Evolutionary conservation across 2,329 filamentous ascomycete genomes (phyloP).

Genomic region (Alternaria viburni): DNA sequence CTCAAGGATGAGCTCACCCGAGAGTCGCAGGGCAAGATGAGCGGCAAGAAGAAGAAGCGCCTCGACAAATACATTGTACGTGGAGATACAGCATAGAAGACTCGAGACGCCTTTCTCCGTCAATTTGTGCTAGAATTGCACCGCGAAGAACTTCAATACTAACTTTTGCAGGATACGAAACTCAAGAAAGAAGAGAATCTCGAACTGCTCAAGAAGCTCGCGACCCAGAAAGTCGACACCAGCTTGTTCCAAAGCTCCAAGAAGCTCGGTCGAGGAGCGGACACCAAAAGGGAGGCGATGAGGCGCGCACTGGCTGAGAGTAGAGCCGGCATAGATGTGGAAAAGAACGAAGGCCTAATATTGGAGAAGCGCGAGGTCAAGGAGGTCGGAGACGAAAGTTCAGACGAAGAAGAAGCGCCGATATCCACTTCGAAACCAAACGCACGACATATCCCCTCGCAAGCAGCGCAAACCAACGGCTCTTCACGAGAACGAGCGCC

Average conservation of each 20-base stretch:
- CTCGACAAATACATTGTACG: slow-evolving; percentile 71
- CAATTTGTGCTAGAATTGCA: background rate
- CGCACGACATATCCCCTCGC: background rate
- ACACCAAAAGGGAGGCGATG: slow-evolving; percentile 74
- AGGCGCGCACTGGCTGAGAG: slow-evolving; percentile 68
- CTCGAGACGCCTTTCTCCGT: background rate
- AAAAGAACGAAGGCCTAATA: slow-evolving; percentile 61
- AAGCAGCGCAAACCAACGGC: background rate
- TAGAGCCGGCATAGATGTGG: slow-evolving; percentile 66
- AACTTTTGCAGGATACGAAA: slow-evolving; percentile 72
- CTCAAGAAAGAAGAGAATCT: slow-evolving; percentile 92
- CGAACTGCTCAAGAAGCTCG: slow-evolving; percentile 81
- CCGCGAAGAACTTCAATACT: background rate
- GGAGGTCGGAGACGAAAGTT: slow-evolving; percentile 31
- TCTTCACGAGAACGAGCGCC: slow-evolving; percentile 19
- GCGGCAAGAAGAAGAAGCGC: slow-evolving; percentile 70
- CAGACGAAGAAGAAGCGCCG: slow-evolving; percentile 20
- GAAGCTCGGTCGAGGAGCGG: slow-evolving; percentile 70
- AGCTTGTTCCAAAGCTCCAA: slow-evolving; percentile 79
- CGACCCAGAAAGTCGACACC: slow-evolving; percentile 79
- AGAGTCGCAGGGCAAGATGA: slow-evolving; percentile 62
- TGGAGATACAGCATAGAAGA: slow-evolving; percentile 1
- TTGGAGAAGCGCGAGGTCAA: slow-evolving; percentile 52
- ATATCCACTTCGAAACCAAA: background rate
- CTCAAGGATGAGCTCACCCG: slow-evolving; percentile 62